Percentiles rank a stretch among this genome's conserved stretches.
Evolutionary conservation across 495 filamentous ascomycete species (phyloP).

Genomic region (Glarea lozoyensis): DNA sequence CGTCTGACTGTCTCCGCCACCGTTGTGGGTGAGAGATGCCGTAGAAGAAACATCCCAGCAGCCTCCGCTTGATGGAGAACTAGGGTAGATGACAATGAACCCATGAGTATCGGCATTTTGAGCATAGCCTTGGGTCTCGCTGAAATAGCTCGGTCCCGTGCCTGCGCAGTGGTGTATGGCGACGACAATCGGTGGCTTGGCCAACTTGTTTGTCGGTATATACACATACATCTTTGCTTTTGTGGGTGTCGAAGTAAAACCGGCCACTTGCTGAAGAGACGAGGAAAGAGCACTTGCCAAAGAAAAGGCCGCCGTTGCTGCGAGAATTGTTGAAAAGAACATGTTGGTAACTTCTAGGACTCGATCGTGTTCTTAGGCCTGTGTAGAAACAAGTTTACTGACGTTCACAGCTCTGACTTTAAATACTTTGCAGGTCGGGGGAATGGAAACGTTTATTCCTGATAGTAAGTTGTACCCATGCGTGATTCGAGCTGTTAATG

Average conservation of each 20-base stretch:
- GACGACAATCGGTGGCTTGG: conserved; percentile 43
- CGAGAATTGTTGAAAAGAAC: background rate
- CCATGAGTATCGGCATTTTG: conserved; percentile 33
- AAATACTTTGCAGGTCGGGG: no score
- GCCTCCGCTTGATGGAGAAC: conserved; percentile 28
- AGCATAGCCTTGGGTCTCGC: conserved; percentile 31
- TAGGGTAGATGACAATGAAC: conserved; percentile 40
- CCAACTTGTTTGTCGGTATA: conserved; percentile 39
- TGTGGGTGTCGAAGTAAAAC: conserved; percentile 35
- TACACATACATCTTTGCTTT: conserved; percentile 44
- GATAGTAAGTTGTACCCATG: no score
- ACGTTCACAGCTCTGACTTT: no score
- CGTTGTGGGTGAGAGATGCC: conserved; percentile 41
- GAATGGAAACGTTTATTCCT: no score
- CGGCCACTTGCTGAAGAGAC: conserved; percentile 20
- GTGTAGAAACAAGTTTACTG: no score
- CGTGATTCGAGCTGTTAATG: no score
- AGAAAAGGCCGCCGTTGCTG: background rate
- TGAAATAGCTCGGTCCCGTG: conserved; percentile 39
- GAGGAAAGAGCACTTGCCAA: conserved; percentile 15
- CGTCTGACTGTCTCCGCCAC: conserved; percentile 46
- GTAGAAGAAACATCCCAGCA: conserved; percentile 40
- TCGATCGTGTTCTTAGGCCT: no score
- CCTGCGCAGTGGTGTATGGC: conserved; percentile 46
- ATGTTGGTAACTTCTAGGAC: background rate